Evolutionary conservation across 805 yeast genomes (phyloP), one percentile per base, ranked within the genome.

Genomic region (Scheffersomyces ergatensis): DNA sequence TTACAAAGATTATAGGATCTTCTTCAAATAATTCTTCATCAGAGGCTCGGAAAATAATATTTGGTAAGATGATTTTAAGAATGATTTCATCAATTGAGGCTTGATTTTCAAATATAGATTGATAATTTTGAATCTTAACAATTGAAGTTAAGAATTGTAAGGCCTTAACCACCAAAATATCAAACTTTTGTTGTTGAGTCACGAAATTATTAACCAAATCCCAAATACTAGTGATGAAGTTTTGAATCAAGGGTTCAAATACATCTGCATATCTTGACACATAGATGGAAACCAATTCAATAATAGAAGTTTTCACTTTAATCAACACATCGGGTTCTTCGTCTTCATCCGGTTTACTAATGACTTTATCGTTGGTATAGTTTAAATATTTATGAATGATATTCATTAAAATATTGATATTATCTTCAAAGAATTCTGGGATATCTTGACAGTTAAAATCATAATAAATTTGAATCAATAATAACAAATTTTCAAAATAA

Each of bases 381-480:
- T 74, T 65, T 43, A 93, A 70, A 59, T 90, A 92, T 63, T 85
- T 86, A 59, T 89, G 95, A 50, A 90, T 71, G 21, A 90, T 77
- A 4, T 72, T 72, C 93, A 95, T 87, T 39, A 95, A 89, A 14
- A 65, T 68, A 31, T 74, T 67, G 62, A 93, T 66, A 59, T 93
- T 78, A 64, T 93, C 98, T 65, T 95, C 99, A 59, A 93, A 93
- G 58, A 92, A 93, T 63, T 90, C 99, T 1, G 99, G 99, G 39
- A 93, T 84, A 64, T 93, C 99, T 66, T 95, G 99, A 64, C 97
- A 92, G 62, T 93, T 93, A 55, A 93, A 78, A 60, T 93, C 99
- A 58, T 82, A 89, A 63, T 87, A 95, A 27, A 95, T 78, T 58
- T 93, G 92, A 26, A 85, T 63, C 39, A 90, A 71, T 17, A 89